phyloP scores from a whole-genome alignment of 345 rosid species.

The Gossypium rotundifolium region DNA sequence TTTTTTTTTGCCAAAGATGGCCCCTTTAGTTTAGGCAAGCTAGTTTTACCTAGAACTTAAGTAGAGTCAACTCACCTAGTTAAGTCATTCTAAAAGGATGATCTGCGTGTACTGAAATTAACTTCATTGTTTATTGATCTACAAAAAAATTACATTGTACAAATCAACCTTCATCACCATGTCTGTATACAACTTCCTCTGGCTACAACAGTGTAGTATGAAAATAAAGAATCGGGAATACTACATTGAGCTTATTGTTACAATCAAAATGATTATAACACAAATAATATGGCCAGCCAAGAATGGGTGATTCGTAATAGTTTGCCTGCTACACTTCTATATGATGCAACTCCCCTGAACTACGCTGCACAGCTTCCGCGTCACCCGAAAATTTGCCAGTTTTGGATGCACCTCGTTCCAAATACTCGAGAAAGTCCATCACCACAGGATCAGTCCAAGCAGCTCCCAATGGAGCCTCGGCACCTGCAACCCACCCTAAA shows the following conservation, averaged over 20 bases:
- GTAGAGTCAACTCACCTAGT: no score
- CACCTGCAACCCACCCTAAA: constrained; percentile 88
- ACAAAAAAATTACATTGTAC: neutral
- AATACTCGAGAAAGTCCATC: constrained; percentile 76
- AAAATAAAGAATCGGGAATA: constrained; percentile 1
- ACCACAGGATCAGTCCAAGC: constrained; percentile 80
- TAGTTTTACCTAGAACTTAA: no score
- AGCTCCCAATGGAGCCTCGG: constrained; percentile 66
- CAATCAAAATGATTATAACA: neutral
- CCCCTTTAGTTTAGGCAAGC: no score
- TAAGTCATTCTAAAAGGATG: neutral
- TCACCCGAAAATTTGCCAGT: constrained; percentile 1
- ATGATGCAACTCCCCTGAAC: constrained; percentile 20
- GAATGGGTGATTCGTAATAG: neutral
- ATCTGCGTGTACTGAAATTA: neutral
- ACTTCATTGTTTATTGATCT: neutral
- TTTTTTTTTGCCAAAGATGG: no score
- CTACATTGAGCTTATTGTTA: neutral
- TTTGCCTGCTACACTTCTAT: constrained; percentile 24
- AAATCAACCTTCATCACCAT: neutral
- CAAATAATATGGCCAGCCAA: neutral
- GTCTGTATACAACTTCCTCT: neutral
- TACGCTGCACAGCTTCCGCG: constrained; percentile 10
- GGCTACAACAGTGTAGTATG: neutral
- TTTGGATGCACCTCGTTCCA: constrained; percentile 33